These are phyloP conservation scores for Cydonia oblonga DNA, from an alignment of 331 rosid genomes.

Conservation along the genomic window DNA sequence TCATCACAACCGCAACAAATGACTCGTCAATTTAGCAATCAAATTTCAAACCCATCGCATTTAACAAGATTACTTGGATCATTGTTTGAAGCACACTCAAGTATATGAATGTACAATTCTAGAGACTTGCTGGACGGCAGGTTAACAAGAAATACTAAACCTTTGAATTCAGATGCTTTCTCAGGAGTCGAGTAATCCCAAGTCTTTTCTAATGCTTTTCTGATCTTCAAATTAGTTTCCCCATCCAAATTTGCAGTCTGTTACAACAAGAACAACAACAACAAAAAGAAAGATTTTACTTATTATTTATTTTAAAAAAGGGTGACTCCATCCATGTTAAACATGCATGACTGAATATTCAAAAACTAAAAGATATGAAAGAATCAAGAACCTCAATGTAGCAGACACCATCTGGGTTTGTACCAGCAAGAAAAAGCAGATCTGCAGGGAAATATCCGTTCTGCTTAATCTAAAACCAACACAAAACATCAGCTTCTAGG, in stretches of 20 bases:
- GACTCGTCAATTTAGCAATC: background rate
- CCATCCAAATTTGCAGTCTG: slow-evolving; percentile 99
- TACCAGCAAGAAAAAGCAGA: slow-evolving; percentile 82
- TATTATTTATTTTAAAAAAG: background rate
- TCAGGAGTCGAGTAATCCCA: slow-evolving; percentile 92
- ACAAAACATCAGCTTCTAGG: slow-evolving; percentile 1
- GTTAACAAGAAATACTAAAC: slow-evolving; percentile 26
- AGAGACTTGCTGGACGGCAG: background rate
- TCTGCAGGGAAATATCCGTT: slow-evolving; percentile 93
- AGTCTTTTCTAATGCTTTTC: slow-evolving; percentile 90
- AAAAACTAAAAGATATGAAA: background rate
- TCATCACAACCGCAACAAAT: background rate
- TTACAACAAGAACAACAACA: background rate
- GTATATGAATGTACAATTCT: background rate
- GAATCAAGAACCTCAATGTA: slow-evolving; percentile 65
- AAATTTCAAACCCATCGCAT: background rate
- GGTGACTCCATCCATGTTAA: background rate
- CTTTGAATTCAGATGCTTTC: slow-evolving; percentile 90
- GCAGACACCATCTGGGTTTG: slow-evolving; percentile 96
- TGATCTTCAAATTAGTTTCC: slow-evolving; percentile 94
- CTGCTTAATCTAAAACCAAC: slow-evolving; percentile 65
- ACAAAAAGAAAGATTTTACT: background rate
- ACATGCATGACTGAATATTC: background rate
- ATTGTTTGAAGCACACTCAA: background rate
- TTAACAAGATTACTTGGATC: background rate